Conservation (phyloP, 208 protist genomes). For the Eutreptiella sp. region DNA sequence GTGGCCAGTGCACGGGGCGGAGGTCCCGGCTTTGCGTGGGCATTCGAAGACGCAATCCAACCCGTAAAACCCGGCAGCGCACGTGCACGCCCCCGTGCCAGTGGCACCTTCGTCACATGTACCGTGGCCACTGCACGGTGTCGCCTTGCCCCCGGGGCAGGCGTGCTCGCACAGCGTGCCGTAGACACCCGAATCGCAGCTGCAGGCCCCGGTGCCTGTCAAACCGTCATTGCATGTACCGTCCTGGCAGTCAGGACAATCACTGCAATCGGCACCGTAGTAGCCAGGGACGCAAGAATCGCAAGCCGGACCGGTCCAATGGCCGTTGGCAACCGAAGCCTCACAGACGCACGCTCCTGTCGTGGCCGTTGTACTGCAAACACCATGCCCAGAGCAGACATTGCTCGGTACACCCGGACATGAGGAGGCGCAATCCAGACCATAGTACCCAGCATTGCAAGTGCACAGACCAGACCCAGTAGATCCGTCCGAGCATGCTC, state of each 20-base stretch:
- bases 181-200: background rate
- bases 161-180: background rate
- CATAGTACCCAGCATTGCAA: background rate
- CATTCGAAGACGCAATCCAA: constrained; percentile 5
- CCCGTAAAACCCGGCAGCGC: constrained; percentile 1
- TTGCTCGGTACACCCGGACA: background rate
- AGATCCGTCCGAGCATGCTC: constrained; percentile 16
- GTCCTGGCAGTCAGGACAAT: constrained; percentile 9
- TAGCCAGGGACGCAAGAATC: constrained; percentile 17
- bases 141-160: constrained; percentile 11
- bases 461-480: constrained; percentile 12
- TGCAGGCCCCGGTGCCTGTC: background rate
- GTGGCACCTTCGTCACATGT: constrained; percentile 16
- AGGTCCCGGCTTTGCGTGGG: background rate
- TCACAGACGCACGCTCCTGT: constrained; percentile 20
- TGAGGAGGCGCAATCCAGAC: background rate
- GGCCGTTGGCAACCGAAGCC: constrained; percentile 8
- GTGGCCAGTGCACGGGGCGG: constrained; percentile 13
- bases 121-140: constrained; percentile 29
- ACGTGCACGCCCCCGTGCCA: constrained; percentile 13
- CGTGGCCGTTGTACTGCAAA: background rate
- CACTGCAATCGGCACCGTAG: constrained; percentile 10
- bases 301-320: constrained; percentile 16
- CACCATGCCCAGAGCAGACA: constrained; percentile 6
- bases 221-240: constrained; percentile 7